These are phyloP conservation scores for Alternaria sp. DNA, from an alignment of 2,329 filamentous ascomycete species.

Conservation along the genomic window DNA sequence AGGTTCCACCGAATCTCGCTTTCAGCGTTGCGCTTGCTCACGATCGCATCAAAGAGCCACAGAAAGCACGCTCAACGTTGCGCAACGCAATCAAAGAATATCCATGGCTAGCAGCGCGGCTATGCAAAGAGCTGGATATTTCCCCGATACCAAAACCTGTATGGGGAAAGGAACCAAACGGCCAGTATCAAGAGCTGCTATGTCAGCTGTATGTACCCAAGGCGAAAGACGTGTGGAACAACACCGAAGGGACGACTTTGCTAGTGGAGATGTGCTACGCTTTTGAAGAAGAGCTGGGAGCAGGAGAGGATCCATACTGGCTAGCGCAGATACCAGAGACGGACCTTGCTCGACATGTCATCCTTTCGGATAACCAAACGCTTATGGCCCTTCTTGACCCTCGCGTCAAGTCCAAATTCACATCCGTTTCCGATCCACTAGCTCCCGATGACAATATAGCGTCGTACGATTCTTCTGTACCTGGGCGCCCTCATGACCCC, in stretches of 20 bases:
- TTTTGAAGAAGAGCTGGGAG: conserved; percentile 33
- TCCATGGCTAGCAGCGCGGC: conserved; percentile 82
- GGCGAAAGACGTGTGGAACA: conserved; percentile 86
- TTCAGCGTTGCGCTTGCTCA: conserved; percentile 81
- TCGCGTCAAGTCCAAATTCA: conserved; percentile 59
- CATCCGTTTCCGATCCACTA: conserved; percentile 80
- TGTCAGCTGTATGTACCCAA: conserved; percentile 77
- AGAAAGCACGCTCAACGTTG: conserved; percentile 70
- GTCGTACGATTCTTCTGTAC: conserved; percentile 26
- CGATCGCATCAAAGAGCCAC: conserved; percentile 70
- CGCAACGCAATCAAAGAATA: conserved; percentile 71
- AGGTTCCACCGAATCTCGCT: conserved; percentile 70
- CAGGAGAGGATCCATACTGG: conserved; percentile 40
- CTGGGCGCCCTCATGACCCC: neutral
- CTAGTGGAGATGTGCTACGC: conserved; percentile 72
- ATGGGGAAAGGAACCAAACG: conserved; percentile 78
- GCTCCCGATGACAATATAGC: conserved; percentile 65
- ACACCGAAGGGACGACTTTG: conserved; percentile 70
- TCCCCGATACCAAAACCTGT: conserved; percentile 76
- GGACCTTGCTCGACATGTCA: conserved; percentile 75
- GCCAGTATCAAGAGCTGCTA: conserved; percentile 70
- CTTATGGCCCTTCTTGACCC: conserved; percentile 74
- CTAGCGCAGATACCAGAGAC: conserved; percentile 35
- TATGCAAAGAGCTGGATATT: conserved; percentile 82
- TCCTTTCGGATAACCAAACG: conserved; percentile 75